Base-by-base conservation (phyloP, 2,329 filamentous ascomycete genomes). In the Stemphylium lycopersici region DNA sequence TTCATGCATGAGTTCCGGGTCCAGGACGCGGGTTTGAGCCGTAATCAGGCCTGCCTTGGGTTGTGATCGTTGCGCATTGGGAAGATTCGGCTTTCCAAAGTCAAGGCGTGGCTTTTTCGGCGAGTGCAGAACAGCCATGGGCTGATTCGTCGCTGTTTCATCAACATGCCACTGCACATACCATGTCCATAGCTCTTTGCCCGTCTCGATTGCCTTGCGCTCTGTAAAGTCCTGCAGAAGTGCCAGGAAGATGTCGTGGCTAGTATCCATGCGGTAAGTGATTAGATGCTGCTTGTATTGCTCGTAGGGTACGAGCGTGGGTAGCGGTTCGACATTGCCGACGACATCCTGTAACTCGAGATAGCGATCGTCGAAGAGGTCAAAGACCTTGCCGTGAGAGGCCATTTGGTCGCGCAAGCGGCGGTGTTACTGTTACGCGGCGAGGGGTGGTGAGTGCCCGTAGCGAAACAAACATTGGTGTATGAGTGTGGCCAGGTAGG, bases 111-210 rank as follows among this genome's bases (percentile, higher is more conserved):
- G 56, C 45, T 66, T 71, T 47, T 73, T 73, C 3, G 54, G 43
- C 12, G 61, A 58, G 18, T 56, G 59, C 7, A 51, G 40, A 16
- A 42, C 18, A 5, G 40, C n/a, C n/a, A 44, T 32, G 8, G 31
- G 44, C 16, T 54, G 45, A 20, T 13, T 29, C 18, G 52, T 18
- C 20, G 42, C 20, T 1, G 47, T 45, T 15, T 48, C 16, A 8
- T 63, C 59, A 6, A 73, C 63, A 15, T 72, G 56, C 69, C 68
- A 73, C 42, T 74, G 72, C 40, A 69, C 63, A 18, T 48, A 57
- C 69, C 69, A 74, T 6, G 66, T 68, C 72, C 72, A 74, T 3
- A 68, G 42, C 51, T 74, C 72, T 41, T 62, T 65, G 39, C 55
- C 43, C 8, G 39, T 39, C 22, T 59, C 44, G 10, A 42, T 42